Conservation (phyloP, 768 basidiomycete genomes). For the Chalciporus chontae region DNA sequence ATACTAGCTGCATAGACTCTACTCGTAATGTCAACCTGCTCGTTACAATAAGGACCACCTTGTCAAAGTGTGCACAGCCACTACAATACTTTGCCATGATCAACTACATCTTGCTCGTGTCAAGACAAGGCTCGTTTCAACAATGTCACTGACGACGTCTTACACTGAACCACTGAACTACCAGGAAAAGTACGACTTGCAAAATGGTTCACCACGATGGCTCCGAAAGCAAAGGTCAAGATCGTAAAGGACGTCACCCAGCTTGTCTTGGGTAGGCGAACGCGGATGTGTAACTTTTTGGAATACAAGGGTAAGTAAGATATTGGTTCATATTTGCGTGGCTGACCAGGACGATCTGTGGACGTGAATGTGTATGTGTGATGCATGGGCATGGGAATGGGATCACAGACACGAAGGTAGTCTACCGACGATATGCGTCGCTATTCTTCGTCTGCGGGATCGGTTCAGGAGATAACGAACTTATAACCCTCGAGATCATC, state of each 20-base stretch:
- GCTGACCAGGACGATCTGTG: conserved; percentile 20
- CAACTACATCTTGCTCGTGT: conserved; percentile 91
- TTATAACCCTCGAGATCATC: conserved; percentile 87
- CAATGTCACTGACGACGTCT: conserved; percentile 5
- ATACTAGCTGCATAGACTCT: not conserved
- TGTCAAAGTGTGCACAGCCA: conserved; percentile 25
- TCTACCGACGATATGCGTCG: conserved; percentile 94
- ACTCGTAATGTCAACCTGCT: conserved; percentile 1
- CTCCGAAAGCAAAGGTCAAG: conserved; percentile 79
- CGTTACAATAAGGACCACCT: not conserved
- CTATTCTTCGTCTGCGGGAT: conserved; percentile 94
- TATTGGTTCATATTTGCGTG: conserved; percentile 8
- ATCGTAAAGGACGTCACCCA: conserved; percentile 96
- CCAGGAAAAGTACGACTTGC: conserved; percentile 89
- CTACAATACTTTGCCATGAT: conserved; percentile 49
- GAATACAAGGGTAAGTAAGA: conserved; percentile 86
- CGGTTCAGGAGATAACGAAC: conserved; percentile 81
- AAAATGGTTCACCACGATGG: conserved; percentile 92
- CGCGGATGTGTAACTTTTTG: conserved; percentile 92
- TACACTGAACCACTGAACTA: conserved; percentile 29
- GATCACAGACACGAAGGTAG: conserved; percentile 70
- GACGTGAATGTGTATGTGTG: not conserved
- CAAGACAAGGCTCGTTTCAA: conserved; percentile 71
- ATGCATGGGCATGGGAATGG: not conserved
- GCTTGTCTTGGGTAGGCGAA: conserved; percentile 81